phyloP scores from a whole-genome alignment of 768 basidiomycete genomes.

The Boletus huronensis region DNA sequence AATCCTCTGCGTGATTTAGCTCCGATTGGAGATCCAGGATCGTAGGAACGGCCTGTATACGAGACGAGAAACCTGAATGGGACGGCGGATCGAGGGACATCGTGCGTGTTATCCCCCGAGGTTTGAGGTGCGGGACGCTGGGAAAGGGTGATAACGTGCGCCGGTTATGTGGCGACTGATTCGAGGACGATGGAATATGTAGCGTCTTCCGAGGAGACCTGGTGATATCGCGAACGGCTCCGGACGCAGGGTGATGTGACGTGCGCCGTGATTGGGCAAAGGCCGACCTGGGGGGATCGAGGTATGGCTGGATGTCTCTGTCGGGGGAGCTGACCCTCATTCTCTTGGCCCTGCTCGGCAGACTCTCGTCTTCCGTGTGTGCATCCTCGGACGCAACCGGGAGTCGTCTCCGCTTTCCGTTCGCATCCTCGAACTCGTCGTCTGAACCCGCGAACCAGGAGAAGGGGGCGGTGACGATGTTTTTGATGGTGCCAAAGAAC shows the following conservation, averaged over 20 bases:
- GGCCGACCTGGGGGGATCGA: conserved; percentile 51
- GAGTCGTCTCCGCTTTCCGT: conserved; percentile 54
- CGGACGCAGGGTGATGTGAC: conserved; percentile 18
- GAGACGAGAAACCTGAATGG: conserved; percentile 21
- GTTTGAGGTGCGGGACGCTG: conserved; percentile 32
- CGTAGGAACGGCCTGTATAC: conserved; percentile 28
- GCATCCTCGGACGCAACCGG: conserved; percentile 24
- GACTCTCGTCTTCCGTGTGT: conserved; percentile 32
- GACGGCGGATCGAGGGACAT: conserved; percentile 72
- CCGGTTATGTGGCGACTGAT: conserved; percentile 34
- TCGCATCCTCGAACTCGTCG: conserved; percentile 47
- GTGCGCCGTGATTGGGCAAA: conserved; percentile 33
- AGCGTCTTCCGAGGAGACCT: conserved; percentile 30
- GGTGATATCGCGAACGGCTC: conserved; percentile 19
- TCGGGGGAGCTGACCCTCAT: conserved; percentile 52
- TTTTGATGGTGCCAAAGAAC: conserved; percentile 60
- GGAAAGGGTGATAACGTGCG: conserved; percentile 43
- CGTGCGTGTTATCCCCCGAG: conserved; percentile 46
- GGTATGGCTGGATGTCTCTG: conserved; percentile 40
- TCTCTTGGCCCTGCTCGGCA: conserved; percentile 43
- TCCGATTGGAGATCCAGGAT: conserved; percentile 33
- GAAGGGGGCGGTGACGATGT: conserved; percentile 62
- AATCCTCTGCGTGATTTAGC: conserved; percentile 16
- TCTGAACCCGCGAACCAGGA: conserved; percentile 49
- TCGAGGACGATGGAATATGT: conserved; percentile 30